Base-by-base conservation (phyloP, 2,329 filamentous ascomycete genomes). In the Ophiostoma himal-ulmi region DNA sequence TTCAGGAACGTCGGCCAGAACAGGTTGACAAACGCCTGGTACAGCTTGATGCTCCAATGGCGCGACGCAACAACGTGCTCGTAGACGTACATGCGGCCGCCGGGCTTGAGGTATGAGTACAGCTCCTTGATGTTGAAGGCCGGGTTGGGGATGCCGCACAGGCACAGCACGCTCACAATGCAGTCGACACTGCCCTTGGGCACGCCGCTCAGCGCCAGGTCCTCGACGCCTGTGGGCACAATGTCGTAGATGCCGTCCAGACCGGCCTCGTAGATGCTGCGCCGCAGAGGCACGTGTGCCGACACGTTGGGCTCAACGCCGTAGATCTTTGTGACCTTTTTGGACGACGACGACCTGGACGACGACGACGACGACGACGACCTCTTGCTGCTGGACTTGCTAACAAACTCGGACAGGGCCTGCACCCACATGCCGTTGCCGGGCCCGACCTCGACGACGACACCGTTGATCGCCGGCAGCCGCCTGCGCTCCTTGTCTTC, bases 141-240 rank as follows among this genome's bases (percentile, higher is more conserved):
- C 3, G 86, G 87, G 3, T 87, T 83, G 0, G 88, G 88, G 68
- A 90, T 88, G 74, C 85, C 86, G 80, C 88, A 90, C 41, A 90
- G 80, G 70, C 87, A 88, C 69, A 89, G 79, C 36, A 89, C 78
- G 2, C 85, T 84, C 66, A 90, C 85, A 70, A 90, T 84, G 76
- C 84, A 85, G 74, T 88, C 86, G 22, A 87, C 81, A 68, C 81
- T 85, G 26, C 80, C 86, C 57, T 80, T 80, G 68, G 82, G 78
- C 14, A 89, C 80, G 1, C 82, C 83, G n/a, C 66, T 68, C n/a
- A 17, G n/a, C 10, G 39, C 62, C 75, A 90, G 78, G 69, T 85
- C 83, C 78, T 91, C 84, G 64, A 90, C 86, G 2, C 88, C 89
- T 5, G 86, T 82, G 1, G 87, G 86, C 11, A 89, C 82, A 70